Percentiles rank a stretch among this genome's conserved stretches.
phyloP scores from a whole-genome alignment of 163 green algal species.

The Prototheca wickerhamii region DNA sequence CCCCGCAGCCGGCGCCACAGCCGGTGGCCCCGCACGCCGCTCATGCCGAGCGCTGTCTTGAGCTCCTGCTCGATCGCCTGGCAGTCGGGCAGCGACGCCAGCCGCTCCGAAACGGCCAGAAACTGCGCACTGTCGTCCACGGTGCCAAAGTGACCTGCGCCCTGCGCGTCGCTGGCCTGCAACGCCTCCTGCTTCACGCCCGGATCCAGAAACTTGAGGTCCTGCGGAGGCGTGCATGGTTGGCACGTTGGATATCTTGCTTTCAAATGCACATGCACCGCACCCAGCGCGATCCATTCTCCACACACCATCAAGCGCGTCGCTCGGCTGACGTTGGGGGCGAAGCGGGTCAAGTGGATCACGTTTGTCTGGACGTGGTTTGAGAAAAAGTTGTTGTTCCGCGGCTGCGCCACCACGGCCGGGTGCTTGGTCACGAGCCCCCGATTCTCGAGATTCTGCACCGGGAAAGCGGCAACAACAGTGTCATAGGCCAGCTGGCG shows the following conservation, averaged over 20 bases:
- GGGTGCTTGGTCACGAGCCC: constrained; percentile 9
- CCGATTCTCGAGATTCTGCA: constrained; percentile 14
- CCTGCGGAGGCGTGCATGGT: not conserved
- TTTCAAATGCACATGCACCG: not conserved
- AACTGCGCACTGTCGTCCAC: constrained; percentile 3
- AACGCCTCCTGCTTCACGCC: not conserved
- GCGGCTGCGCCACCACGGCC: not conserved
- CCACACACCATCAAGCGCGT: constrained; percentile 16
- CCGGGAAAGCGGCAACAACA: not conserved
- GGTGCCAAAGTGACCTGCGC: not conserved
- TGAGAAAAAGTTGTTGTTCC: not conserved
- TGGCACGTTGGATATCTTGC: not conserved
- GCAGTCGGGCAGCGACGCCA: not conserved
- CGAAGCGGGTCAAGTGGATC: constrained; percentile 52
- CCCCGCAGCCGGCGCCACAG: constrained; percentile 42
- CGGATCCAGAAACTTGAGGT: too few relatives aligned
- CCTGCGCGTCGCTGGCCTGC: not conserved
- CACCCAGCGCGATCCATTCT: not conserved
- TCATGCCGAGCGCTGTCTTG: constrained; percentile 46
- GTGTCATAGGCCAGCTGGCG: too few relatives aligned
- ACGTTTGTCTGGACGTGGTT: constrained; percentile 34
- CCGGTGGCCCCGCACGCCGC: constrained; percentile 31
- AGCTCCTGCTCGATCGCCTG: constrained; percentile 19
- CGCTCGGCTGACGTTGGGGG: constrained; percentile 30
- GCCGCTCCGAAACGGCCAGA: constrained; percentile 3